Evolutionary conservation across 1,284 basidiomycete species (phyloP).

Genomic region (Leccinum colubrinum): DNA sequence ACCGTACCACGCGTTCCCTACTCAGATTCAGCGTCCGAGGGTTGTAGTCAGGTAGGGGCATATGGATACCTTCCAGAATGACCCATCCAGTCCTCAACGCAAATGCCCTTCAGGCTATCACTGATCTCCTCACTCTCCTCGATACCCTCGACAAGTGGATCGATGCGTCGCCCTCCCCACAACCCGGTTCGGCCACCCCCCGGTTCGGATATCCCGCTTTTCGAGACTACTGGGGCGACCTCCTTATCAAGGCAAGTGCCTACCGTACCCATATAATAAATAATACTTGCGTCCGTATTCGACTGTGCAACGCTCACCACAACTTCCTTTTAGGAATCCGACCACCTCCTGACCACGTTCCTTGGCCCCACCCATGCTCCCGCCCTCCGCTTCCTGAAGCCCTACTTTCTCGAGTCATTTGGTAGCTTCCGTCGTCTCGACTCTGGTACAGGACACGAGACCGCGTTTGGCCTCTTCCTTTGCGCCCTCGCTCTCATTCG

Average conservation of each 20-base stretch:
- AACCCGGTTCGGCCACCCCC: slow-evolving; percentile 61
- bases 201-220: slow-evolving; percentile 96
- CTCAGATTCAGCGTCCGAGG: not conserved
- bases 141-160: slow-evolving; percentile 79
- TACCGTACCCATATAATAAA: not conserved
- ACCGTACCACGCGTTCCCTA: slow-evolving; percentile 32
- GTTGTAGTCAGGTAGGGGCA: slow-evolving; percentile 20
- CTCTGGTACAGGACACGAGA: slow-evolving; percentile 96
- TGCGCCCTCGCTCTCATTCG: slow-evolving; percentile 64
- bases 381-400: slow-evolving; percentile 60
- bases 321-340: slow-evolving; percentile 49
- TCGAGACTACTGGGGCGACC: slow-evolving; percentile 75
- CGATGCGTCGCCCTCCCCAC: slow-evolving; percentile 75
- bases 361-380: slow-evolving; percentile 45
- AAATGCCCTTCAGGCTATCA: slow-evolving; percentile 42
- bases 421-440: slow-evolving; percentile 92
- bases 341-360: slow-evolving; percentile 52
- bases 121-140: slow-evolving; percentile 55
- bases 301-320: slow-evolving; percentile 5
- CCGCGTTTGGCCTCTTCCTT: slow-evolving; percentile 82
- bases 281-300: not conserved
- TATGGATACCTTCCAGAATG: not conserved
- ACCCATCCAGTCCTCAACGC: slow-evolving; percentile 10
- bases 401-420: slow-evolving; percentile 84
- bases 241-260: slow-evolving; percentile 69